Evolutionary conservation across 352 stramenopile genomes (phyloP).

Genomic region (Phytophthora citricola): DNA sequence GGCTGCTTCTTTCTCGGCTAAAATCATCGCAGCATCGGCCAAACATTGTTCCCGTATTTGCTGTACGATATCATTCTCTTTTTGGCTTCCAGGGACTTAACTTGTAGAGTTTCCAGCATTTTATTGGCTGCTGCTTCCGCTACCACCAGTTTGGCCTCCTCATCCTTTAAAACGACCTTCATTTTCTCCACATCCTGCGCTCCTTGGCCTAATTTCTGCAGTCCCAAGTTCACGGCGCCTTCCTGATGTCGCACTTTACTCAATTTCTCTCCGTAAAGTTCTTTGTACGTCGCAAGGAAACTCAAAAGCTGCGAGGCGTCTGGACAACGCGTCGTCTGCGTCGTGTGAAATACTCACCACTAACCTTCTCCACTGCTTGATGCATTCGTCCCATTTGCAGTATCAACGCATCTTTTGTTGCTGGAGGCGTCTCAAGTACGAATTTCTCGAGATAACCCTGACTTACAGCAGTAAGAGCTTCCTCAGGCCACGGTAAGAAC

Average conservation of each 20-base stretch:
- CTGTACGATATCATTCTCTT: conserved; percentile 88
- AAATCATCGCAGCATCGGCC: conserved; percentile 78
- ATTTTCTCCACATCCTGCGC: conserved; percentile 91
- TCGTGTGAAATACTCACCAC: conserved; percentile 77
- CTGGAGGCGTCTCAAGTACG: conserved; percentile 58
- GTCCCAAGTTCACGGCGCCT: conserved; percentile 82
- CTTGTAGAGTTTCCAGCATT: conserved; percentile 81
- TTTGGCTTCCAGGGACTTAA: conserved; percentile 88
- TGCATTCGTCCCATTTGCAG: conserved; percentile 80
- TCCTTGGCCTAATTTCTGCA: conserved; percentile 90
- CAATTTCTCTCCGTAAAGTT: conserved; percentile 80
- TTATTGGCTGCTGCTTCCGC: conserved; percentile 85
- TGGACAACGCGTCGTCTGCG: conserved; percentile 88
- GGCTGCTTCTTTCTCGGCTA: conserved; percentile 84
- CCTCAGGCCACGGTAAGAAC: conserved; percentile 91
- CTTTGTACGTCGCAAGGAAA: conserved; percentile 84
- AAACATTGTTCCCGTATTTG: conserved; percentile 91
- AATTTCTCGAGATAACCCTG: conserved; percentile 81
- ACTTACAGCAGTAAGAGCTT: conserved; percentile 87
- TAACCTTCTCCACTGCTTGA: conserved; percentile 74
- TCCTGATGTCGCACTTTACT: conserved; percentile 82
- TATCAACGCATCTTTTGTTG: conserved; percentile 67
- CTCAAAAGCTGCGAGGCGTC: conserved; percentile 90
- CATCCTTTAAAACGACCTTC: conserved; percentile 88
- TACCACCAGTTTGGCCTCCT: conserved; percentile 87